These are phyloP conservation scores for Somion occarium DNA, from an alignment of 1,284 basidiomycete genomes.

Conservation along the genomic window DNA sequence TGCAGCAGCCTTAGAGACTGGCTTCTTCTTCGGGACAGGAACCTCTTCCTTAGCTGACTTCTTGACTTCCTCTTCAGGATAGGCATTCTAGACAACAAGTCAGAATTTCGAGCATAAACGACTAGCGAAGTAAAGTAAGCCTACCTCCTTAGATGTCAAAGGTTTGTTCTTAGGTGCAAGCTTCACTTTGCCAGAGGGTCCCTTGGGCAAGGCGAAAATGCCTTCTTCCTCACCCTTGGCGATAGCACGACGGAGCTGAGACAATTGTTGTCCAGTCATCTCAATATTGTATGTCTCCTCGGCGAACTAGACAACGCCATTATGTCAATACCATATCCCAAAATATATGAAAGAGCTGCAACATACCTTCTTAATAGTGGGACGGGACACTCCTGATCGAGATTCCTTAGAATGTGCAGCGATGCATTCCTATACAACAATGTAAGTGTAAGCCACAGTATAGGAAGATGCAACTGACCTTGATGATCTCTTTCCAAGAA, in stretches of 20 bases:
- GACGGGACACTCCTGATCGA: constrained; percentile 82
- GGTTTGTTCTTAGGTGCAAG: constrained; percentile 45
- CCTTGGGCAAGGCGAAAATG: constrained; percentile 84
- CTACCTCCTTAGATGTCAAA: constrained; percentile 59
- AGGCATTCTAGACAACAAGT: constrained; percentile 34
- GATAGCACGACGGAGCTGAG: constrained; percentile 80
- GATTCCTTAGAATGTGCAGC: constrained; percentile 68
- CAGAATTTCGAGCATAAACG: constrained; percentile 21
- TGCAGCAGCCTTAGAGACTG: constrained; percentile 12
- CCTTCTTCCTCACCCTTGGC: constrained; percentile 74
- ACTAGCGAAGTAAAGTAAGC: constrained; percentile 11
- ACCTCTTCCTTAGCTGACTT: constrained; percentile 10
- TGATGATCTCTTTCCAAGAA: constrained; percentile 76
- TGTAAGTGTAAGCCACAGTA: constrained; percentile 10
- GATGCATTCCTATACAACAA: constrained; percentile 69
- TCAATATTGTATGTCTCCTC: constrained; percentile 76
- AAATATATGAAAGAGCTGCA: background rate
- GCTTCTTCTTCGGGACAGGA: constrained; percentile 18
- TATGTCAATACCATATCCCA: too few relatives aligned
- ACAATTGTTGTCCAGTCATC: constrained; percentile 70
- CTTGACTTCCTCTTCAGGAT: constrained; percentile 22
- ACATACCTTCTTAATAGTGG: constrained; percentile 81
- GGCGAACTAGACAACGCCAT: constrained; percentile 61
- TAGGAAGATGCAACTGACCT: constrained; percentile 38
- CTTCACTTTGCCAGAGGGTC: constrained; percentile 39